A percentile compares a stretch with the other conserved stretches of the same genome.
Conservation (phyloP, 345 rosid genomes). For the Ceriops tagal region DNA sequence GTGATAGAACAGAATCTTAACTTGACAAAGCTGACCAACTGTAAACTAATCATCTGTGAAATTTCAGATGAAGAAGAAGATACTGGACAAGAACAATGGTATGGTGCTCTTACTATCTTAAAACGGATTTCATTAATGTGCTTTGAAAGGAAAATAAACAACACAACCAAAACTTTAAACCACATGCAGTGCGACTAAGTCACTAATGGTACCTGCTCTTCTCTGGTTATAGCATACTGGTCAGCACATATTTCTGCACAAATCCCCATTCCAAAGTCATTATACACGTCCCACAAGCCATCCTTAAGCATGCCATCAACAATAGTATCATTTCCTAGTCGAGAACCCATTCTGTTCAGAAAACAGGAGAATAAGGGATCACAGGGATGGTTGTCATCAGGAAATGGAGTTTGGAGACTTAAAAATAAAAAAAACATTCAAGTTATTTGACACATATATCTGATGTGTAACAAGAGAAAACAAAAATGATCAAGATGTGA, state of each 20-base stretch:
- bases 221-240: conserved; percentile 20
- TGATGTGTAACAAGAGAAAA: too few species aligned
- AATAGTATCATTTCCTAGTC: conserved; percentile 27
- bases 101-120: neutral
- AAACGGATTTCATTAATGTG: neutral
- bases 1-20: too few species aligned
- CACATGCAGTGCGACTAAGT: too few species aligned
- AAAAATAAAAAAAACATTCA: too few species aligned
- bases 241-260: conserved; percentile 33
- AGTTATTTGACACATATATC: too few species aligned
- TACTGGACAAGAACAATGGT: neutral
- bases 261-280: conserved; percentile 37
- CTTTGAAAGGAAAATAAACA: neutral
- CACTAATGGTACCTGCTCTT: conserved; percentile 19
- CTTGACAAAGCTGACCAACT: neutral
- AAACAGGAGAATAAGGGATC: neutral
- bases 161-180: neutral
- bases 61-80: neutral
- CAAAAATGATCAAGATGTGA: too few species aligned
- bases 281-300: conserved; percentile 33
- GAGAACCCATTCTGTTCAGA: conserved; percentile 28
- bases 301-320: conserved; percentile 34
- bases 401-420: too few species aligned
- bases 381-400: neutral
- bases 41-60: neutral